Percentiles rank a stretch among this genome's conserved stretches.
These are phyloP conservation scores for Penicillium fimorum DNA, from an alignment of 495 filamentous ascomycete species.

Conservation along the genomic window DNA sequence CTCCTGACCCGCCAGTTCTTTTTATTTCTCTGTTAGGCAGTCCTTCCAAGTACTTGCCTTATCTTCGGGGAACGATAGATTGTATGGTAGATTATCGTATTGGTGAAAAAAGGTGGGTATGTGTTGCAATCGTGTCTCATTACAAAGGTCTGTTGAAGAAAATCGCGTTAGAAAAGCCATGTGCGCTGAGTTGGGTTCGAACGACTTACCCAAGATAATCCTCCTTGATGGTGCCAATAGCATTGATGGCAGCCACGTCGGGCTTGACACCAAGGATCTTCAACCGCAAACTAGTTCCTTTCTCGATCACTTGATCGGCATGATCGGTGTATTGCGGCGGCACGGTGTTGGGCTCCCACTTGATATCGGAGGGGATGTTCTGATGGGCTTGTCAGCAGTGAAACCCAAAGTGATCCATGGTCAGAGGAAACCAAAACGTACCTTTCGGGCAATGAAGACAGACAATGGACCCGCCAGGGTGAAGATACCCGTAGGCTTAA, in stretches of 20 bases:
- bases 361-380: conserved; percentile 90
- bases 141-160: conserved; percentile 37
- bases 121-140: conserved; percentile 28
- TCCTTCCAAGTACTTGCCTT: conserved; percentile 1
- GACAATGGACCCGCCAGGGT: conserved; percentile 82
- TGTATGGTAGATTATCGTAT: conserved; percentile 15
- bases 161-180: conserved; percentile 10
- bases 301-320: conserved; percentile 89
- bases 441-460: conserved; percentile 85
- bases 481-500: conserved; percentile 91
- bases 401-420: background rate
- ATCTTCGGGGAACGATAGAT: background rate
- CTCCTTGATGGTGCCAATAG: conserved; percentile 96
- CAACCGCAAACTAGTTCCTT: conserved; percentile 85
- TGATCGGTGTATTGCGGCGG: conserved; percentile 82
- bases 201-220: conserved; percentile 55
- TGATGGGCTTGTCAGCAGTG: conserved; percentile 38
- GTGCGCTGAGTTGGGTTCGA: background rate
- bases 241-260: conserved; percentile 90
- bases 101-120: conserved; percentile 18
- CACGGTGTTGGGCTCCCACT: conserved; percentile 86
- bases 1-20: conserved; percentile 1
- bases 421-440: conserved; percentile 39
- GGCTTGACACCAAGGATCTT: conserved; percentile 90
- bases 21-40: background rate